Conservation (phyloP, 148 eudicot species). For the Rhododendron vialii region DNA sequence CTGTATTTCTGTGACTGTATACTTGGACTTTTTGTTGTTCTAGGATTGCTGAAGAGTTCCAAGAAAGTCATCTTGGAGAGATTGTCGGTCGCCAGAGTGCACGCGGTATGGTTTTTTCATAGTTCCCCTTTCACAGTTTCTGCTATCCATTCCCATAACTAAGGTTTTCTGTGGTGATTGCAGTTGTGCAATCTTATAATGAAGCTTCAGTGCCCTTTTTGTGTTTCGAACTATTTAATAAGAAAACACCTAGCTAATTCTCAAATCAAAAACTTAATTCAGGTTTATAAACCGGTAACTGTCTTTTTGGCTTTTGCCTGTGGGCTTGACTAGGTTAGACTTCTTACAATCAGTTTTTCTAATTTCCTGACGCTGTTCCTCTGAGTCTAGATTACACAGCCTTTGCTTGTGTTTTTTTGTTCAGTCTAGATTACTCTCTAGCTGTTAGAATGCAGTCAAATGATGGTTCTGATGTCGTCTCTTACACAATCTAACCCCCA, state of each 20-base stretch:
- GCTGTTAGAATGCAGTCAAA: neutral
- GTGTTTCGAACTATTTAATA: neutral
- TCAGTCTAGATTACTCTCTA: neutral
- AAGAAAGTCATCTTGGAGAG: conserved; percentile 45
- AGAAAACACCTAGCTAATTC: neutral
- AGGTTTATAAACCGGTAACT: neutral
- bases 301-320: neutral
- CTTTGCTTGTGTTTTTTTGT: neutral
- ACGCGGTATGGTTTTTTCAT: conserved; percentile 41
- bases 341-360: neutral
- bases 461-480: neutral
- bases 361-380: neutral
- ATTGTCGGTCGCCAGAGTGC: conserved; percentile 33
- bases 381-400: neutral
- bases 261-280: neutral
- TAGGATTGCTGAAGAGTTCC: conserved; percentile 82
- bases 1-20: neutral
- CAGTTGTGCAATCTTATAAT: neutral
- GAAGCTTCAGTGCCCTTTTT: neutral
- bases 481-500: neutral
- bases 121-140: neutral
- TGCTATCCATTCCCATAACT: neutral
- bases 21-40: neutral
- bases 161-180: neutral
- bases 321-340: neutral